Base-by-base conservation (phyloP, 345 rosid genomes). In the Populus deltoides region DNA sequence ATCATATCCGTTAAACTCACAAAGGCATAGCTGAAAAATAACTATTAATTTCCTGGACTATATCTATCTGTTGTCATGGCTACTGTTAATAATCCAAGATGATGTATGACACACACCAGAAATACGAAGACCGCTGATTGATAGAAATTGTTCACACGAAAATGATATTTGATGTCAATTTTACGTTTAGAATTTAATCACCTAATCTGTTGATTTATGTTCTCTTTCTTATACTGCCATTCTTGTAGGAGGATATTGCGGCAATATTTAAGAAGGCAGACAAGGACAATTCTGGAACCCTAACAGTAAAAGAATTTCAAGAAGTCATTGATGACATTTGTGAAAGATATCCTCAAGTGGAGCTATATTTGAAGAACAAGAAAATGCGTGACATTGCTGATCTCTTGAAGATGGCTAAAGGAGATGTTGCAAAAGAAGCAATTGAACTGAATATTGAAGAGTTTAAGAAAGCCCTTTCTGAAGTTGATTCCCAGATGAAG, bases 281-380 rank as follows among this genome's bases (percentile, higher is more conserved):
- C 84, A 89, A 76, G 83, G 97, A 94, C 86, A 93, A 90, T 66
- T 93, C 98, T 4, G 98, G 98, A 77, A 94, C 95, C 3, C 90
- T 94, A 22, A 93, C 97, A 0, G 88, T 86, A 4, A 84, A 89
- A 85, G 97, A 94, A 89, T 88, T 93, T 80, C 89, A 91, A 59
- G 98, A 89, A 85, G 93, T 88, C 73, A 81, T 92, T 70, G 57
- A 85, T 41, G 97, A 94, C 87, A 86, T 94, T 9, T 91, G 93
- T 79, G 91, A 87, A 82, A 90, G 98, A 75, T 94, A 94, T 80
- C 98, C 98, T 75, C 98, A 94, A 79, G 90, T 94, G 79, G 95
- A 91, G 83, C 90, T 94, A 38, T 87, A 97, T 86, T 74, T 97
- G 84, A 92, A 92, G 86, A 91, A 79, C 76, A 93, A 89, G 84